Evolutionary conservation across 2,329 filamentous ascomycete genomes (phyloP), one percentile per base, ranked within the genome.

Genomic region (Sporothrix sp.): DNA sequence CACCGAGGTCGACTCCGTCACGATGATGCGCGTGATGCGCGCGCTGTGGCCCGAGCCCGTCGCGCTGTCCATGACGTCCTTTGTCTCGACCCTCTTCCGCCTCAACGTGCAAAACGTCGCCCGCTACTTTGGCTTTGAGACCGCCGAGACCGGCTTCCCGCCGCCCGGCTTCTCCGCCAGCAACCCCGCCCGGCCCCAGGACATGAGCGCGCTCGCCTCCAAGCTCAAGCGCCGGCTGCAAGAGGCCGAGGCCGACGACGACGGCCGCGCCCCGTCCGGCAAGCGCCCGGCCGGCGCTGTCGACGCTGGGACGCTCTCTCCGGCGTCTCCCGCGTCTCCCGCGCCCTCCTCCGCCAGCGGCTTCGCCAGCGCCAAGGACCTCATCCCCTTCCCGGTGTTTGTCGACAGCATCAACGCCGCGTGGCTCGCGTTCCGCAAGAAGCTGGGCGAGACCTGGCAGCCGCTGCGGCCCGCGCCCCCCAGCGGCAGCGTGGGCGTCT

Each of bases 31-130:
- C 48, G 61, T 76, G 11, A 64, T 69, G 36, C 70, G 72, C n/a
- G 67, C 70, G 2, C 62, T 82, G 3, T 79, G 73, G 66, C 79
- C 79, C 2, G 69, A 69, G 36, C 70, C 75, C 2, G 59, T 80
- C 2, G 68, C 72, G 5, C 53, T 72, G 44, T 73, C 77, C 0
- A 64, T 69, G 2, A 79, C 74, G 71, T 71, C 69, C 1, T 78
- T 81, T 56, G 59, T 70, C 8, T 71, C 68, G 32, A 70, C 71
- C 1, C 61, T 80, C 6, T 59, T 71, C 20, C 68, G 66, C 44
- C 69, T 75, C 48, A 71, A 76, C 14, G 63, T 66, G 7, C 55
- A 63, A 5, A 67, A 69, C 25, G 60, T 77, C 1, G 67, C 67
- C 18, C 69, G 64, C 32, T 66, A 68, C 11, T 61, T 81, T 25